Conservation (phyloP, 1,284 basidiomycete species). For the Irpex sp. region DNA sequence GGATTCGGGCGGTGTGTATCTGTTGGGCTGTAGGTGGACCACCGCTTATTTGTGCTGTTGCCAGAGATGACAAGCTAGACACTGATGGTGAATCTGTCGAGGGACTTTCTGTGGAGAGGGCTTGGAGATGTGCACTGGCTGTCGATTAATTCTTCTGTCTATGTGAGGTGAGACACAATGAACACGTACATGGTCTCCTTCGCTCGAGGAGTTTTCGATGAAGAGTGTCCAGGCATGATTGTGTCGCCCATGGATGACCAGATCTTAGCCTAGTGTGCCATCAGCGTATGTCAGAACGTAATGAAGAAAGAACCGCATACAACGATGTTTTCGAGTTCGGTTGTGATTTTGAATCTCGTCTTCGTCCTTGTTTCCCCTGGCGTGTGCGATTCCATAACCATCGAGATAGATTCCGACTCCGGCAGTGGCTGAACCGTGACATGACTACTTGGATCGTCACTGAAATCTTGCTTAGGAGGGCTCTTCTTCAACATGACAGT, state of each 20-base stretch:
- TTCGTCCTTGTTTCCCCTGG: conserved; percentile 13
- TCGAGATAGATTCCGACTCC: conserved; percentile 4
- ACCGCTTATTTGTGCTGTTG: conserved; percentile 20
- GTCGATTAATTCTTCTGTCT: conserved; percentile 7
- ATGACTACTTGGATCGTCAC: not conserved
- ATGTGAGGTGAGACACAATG: not conserved
- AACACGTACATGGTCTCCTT: conserved; percentile 60
- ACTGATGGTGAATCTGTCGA: conserved; percentile 37
- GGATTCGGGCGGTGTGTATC: conserved; percentile 60
- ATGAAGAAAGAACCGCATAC: conserved; percentile 31
- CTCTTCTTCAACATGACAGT: conserved; percentile 26
- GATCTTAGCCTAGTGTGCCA: conserved; percentile 48
- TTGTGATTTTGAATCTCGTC: conserved; percentile 36
- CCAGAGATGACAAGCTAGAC: conserved; percentile 39
- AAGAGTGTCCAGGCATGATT: conserved; percentile 52
- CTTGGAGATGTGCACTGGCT: conserved; percentile 49
- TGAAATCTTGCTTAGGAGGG: conserved; percentile 1
- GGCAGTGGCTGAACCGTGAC: not conserved
- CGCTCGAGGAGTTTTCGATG: conserved; percentile 44
- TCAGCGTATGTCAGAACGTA: not conserved
- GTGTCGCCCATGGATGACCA: conserved; percentile 62
- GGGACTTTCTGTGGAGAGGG: conserved; percentile 28
- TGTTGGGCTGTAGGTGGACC: conserved; percentile 50
- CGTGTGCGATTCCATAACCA: conserved; percentile 1
- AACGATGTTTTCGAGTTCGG: conserved; percentile 55